Evolutionary conservation across 2,329 filamentous ascomycete genomes (phyloP), one percentile per base, ranked within the genome.

Genomic region (Xylariaceae sp.): DNA sequence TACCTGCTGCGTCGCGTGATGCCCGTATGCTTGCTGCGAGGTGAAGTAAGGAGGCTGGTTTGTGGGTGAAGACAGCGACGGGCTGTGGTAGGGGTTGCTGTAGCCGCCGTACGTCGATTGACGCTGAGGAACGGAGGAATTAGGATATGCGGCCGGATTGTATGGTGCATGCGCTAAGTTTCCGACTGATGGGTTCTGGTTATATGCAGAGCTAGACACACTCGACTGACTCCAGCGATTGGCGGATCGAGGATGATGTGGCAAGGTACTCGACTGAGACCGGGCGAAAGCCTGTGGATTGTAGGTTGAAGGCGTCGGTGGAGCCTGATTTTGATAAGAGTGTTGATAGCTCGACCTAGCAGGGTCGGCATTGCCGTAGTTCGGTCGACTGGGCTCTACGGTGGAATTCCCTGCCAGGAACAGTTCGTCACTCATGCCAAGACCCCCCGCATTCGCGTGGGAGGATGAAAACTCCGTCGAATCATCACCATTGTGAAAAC

Each of bases 401-500:
- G 69, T 75, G 57, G 76, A 78, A 72, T 74, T 83, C 67, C 73
- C 77, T 41, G 53, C 56, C 66, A 89, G 75, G 75, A 88, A 89
- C 61, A 88, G 77, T 73, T 90, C 87, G 66, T 88, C 85, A 10
- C 80, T 75, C 62, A 69, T 51, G 34, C 60, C 61, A 53, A 66
- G 70, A 51, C 74, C 72, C 61, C 72, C 68, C 41, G 67, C 62
- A 39, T 60, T 67, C 18, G 70, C 74, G 68, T 67, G 72, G 59
- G 66, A 62, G 58, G 67, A 68, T 55, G 74, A 70, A 66, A 82
- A 79, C 66, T 85, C 83, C 53, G 77, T 75, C 52, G 80, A 77
- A 72, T 93, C 89, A 72, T 94, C 90, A 64, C 88, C 89, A 65
- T 81, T 84, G 72, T 91, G 87, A 77, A 90, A 92, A 77, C 88